These are phyloP conservation scores for Agaricus sinodeliciosus DNA, from an alignment of 768 basidiomycete species.

Conservation along the genomic window DNA sequence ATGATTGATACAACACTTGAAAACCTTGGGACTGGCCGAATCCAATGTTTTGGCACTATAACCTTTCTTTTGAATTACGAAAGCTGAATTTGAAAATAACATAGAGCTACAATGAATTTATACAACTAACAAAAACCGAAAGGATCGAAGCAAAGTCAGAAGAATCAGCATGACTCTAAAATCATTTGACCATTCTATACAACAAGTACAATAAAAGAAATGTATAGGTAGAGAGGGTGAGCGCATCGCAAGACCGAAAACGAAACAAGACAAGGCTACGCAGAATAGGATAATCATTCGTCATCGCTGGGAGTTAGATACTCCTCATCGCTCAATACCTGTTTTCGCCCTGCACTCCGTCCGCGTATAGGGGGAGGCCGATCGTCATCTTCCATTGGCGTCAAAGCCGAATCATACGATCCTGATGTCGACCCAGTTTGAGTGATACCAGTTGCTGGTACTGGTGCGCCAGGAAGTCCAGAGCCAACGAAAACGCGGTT, in stretches of 20 bases:
- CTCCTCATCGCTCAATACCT: conserved; percentile 69
- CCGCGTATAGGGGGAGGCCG: conserved; percentile 49
- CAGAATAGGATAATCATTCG: conserved; percentile 29
- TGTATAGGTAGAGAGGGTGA: neutral
- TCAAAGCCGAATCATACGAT: conserved; percentile 61
- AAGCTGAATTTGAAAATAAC: neutral
- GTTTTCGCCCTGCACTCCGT: conserved; percentile 57
- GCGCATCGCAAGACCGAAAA: neutral
- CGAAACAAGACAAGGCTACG: neutral
- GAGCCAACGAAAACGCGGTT: conserved; percentile 57
- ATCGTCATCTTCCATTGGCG: conserved; percentile 80
- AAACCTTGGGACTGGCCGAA: too few relatives aligned
- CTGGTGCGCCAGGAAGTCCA: conserved; percentile 69
- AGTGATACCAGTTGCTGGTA: conserved; percentile 18
- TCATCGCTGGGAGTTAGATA: conserved; percentile 75
- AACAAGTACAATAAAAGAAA: conserved; percentile 1
- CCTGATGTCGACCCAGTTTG: conserved; percentile 37
- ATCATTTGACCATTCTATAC: neutral
- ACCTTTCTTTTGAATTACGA: neutral
- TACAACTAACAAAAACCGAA: conserved; percentile 1
- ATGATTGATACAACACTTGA: too few relatives aligned
- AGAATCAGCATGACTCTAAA: neutral
- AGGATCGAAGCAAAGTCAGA: neutral
- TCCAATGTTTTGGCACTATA: too few relatives aligned
- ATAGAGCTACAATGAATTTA: conserved; percentile 3